These are phyloP conservation scores for Penicillium hesseltinei DNA, from an alignment of 2,329 filamentous ascomycete species.

Conservation along the genomic window DNA sequence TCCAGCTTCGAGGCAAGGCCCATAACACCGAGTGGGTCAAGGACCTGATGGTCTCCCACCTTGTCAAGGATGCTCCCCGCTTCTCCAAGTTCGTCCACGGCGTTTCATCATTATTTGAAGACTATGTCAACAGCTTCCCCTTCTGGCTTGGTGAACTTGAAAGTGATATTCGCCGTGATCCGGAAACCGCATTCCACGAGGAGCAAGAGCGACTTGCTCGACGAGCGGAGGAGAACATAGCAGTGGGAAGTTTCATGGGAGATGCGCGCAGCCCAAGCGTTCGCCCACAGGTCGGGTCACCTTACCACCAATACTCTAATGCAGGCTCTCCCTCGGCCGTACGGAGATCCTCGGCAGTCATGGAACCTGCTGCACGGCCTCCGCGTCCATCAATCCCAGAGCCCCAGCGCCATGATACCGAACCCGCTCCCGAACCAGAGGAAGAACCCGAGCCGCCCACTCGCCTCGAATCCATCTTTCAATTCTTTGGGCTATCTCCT, in stretches of 20 bases:
- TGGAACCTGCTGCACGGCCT: conserved; percentile 21
- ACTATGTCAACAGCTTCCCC: conserved; percentile 91
- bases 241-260: conserved; percentile 83
- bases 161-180: conserved; percentile 89
- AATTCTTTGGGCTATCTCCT: conserved; percentile 76
- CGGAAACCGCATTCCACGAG: conserved; percentile 83
- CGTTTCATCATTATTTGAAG: conserved; percentile 85
- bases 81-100: conserved; percentile 99
- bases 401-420: conserved; percentile 35
- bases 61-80: conserved; percentile 81
- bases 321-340: conserved; percentile 25
- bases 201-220: conserved; percentile 82
- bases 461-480: conserved; percentile 69
- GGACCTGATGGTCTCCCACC: conserved; percentile 87
- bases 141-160: conserved; percentile 95
- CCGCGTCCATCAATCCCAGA: conserved; percentile 42
- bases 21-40: conserved; percentile 83
- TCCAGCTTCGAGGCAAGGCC: conserved; percentile 67
- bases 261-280: conserved; percentile 38
- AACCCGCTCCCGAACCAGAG: conserved; percentile 25
- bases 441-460: conserved; percentile 51
- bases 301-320: conserved; percentile 26
- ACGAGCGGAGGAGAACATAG: conserved; percentile 80
- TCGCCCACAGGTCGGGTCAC: conserved; percentile 35
- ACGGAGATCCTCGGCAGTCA: conserved; percentile 27